These are phyloP conservation scores for Colletotrichum aenigma DNA, from an alignment of 2,329 filamentous ascomycete species.

Conservation along the genomic window DNA sequence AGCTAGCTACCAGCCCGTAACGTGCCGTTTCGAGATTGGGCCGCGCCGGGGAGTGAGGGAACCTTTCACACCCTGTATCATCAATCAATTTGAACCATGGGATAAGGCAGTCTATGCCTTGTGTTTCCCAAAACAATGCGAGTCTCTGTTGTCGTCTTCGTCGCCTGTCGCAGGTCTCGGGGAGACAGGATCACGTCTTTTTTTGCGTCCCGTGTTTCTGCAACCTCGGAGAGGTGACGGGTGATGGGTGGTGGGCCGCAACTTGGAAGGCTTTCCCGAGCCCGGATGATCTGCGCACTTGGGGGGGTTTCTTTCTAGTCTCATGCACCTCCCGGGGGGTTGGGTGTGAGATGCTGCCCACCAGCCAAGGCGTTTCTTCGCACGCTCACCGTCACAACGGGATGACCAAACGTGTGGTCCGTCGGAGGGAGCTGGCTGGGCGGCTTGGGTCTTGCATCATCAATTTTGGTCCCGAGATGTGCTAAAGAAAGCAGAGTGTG, in stretches of 20 bases:
- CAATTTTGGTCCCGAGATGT: background rate
- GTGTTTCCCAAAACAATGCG: background rate
- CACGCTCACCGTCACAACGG: background rate
- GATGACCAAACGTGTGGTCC: background rate
- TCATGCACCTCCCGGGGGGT: background rate
- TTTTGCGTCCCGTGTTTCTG: background rate
- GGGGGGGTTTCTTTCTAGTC: background rate
- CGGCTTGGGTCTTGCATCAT: background rate
- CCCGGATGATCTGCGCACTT: slow-evolving; percentile 13
- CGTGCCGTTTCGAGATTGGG: background rate
- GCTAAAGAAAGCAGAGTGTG: background rate
- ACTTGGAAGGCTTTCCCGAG: background rate
- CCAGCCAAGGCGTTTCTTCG: background rate
- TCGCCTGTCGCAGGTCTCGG: background rate
- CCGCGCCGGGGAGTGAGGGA: background rate
- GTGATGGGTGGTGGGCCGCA: background rate
- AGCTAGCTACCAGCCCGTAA: background rate
- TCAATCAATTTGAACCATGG: background rate
- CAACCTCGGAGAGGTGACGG: background rate
- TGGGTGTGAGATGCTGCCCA: background rate
- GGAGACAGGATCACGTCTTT: background rate
- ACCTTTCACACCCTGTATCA: background rate
- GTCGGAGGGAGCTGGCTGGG: background rate
- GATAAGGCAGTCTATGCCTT: background rate
- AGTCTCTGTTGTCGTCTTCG: rapidly evolving